These are phyloP conservation scores for Pythium apleroticum DNA, from an alignment of 352 stramenopile species.

Conservation along the genomic window DNA sequence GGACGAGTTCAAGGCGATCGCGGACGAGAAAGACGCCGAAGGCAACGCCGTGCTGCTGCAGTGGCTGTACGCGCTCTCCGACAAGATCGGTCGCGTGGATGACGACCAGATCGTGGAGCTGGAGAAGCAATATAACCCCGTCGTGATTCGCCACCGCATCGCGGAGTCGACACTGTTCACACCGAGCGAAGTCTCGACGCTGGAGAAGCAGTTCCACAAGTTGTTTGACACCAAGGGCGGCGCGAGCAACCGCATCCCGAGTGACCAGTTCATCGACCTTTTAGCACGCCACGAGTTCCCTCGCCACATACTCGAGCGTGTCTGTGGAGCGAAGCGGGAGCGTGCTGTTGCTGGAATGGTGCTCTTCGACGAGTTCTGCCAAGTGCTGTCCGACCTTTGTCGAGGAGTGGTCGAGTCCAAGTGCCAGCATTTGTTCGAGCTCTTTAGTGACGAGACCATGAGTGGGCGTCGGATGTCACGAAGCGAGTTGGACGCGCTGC, in stretches of 20 bases:
- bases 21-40: slow-evolving; percentile 49
- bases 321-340: slow-evolving; percentile 31
- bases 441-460: slow-evolving; percentile 40
- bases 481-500: slow-evolving; percentile 42
- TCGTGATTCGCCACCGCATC: slow-evolving; percentile 79
- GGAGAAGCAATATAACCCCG: slow-evolving; percentile 78
- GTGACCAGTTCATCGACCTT: slow-evolving; percentile 55
- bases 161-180: slow-evolving; percentile 70
- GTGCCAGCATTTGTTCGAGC: slow-evolving; percentile 52
- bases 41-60: slow-evolving; percentile 60
- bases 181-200: slow-evolving; percentile 60
- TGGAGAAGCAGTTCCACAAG: slow-evolving; percentile 81
- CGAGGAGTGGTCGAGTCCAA: slow-evolving; percentile 44
- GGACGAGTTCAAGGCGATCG: slow-evolving; percentile 59
- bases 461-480: slow-evolving; percentile 31
- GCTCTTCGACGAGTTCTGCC: slow-evolving; percentile 83
- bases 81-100: slow-evolving; percentile 69
- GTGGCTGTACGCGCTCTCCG: slow-evolving; percentile 63
- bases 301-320: slow-evolving; percentile 38
- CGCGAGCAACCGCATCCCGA: slow-evolving; percentile 63
- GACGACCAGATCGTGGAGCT: slow-evolving; percentile 70
- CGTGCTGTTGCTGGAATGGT: slow-evolving; percentile 50
- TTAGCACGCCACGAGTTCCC: slow-evolving; percentile 51
- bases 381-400: slow-evolving; percentile 76
- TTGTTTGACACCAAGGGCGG: slow-evolving; percentile 76